These are phyloP conservation scores for Carex pumila DNA, from an alignment of 176 grass and related monocot genomes.

Conservation along the genomic window DNA sequence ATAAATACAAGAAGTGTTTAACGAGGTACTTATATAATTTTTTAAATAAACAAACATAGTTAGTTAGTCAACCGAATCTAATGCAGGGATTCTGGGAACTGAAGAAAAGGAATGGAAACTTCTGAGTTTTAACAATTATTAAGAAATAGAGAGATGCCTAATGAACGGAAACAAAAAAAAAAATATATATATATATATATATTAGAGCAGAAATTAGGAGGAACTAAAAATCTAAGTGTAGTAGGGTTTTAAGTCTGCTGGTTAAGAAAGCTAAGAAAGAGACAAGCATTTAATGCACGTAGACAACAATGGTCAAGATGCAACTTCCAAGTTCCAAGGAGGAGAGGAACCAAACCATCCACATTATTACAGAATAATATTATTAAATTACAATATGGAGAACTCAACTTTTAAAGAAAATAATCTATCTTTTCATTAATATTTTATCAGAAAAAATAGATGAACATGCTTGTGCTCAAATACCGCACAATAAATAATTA, in stretches of 20 bases:
- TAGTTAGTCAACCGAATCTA: background rate
- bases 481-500: no score
- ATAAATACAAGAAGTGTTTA: background rate
- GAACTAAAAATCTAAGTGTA: background rate
- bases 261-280: background rate
- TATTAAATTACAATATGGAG: background rate
- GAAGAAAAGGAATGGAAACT: constrained; percentile 15
- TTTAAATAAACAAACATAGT: background rate
- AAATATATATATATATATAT: background rate
- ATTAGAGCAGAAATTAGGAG: background rate
- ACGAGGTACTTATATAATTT: background rate
- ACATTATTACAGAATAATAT: background rate
- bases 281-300: background rate
- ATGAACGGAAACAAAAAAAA: constrained; percentile 1
- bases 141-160: background rate
- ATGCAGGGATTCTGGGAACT: constrained; percentile 16
- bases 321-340: constrained; percentile 9
- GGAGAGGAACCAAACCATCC: background rate
- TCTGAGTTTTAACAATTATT: background rate
- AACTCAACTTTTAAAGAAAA: background rate
- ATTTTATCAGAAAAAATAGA: background rate
- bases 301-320: constrained; percentile 4
- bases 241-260: background rate
- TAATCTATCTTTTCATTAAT: background rate
- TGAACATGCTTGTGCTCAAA: background rate